Percentiles rank a stretch among this genome's conserved stretches.
phyloP scores from a whole-genome alignment of 768 basidiomycete genomes.

The Suillus paluster region DNA sequence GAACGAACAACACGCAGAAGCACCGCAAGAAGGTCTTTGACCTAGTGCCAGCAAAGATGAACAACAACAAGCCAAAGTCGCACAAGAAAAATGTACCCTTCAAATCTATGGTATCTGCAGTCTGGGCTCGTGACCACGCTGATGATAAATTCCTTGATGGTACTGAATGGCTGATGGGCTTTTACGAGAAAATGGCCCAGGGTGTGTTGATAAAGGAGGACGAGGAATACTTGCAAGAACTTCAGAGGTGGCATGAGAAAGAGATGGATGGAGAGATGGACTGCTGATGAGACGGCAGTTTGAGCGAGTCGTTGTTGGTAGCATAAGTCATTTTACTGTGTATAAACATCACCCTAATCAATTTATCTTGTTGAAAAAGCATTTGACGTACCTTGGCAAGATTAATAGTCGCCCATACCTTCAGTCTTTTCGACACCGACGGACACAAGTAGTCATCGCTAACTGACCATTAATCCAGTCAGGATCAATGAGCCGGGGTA shows the following conservation, averaged over 20 bases:
- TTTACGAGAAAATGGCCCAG: not conserved
- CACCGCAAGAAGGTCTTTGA: not conserved
- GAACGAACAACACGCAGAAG: not conserved
- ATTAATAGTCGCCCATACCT: conserved; percentile 10
- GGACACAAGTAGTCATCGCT: conserved; percentile 2
- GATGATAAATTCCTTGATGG: not conserved
- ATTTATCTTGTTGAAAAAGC: not conserved
- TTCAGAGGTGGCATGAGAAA: not conserved
- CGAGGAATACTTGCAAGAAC: not conserved
- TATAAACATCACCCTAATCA: not conserved
- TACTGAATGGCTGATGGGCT: not conserved
- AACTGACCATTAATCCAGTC: conserved; percentile 5
- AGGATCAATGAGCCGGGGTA: not conserved
- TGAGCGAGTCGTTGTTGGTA: too few relatives aligned
- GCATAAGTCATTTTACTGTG: not conserved
- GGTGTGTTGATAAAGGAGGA: not conserved
- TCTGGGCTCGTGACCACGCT: not conserved
- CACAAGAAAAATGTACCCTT: not conserved
- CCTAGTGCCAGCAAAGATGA: not conserved
- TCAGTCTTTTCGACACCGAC: not conserved
- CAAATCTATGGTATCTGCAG: not conserved
- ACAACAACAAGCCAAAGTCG: not conserved
- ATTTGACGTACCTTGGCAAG: conserved; percentile 10
- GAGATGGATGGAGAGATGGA: too few relatives aligned
- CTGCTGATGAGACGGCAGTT: not conserved